Evolutionary conservation across 495 filamentous ascomycete species (phyloP).

Genomic region (Hypoxylon lienhwacheense): DNA sequence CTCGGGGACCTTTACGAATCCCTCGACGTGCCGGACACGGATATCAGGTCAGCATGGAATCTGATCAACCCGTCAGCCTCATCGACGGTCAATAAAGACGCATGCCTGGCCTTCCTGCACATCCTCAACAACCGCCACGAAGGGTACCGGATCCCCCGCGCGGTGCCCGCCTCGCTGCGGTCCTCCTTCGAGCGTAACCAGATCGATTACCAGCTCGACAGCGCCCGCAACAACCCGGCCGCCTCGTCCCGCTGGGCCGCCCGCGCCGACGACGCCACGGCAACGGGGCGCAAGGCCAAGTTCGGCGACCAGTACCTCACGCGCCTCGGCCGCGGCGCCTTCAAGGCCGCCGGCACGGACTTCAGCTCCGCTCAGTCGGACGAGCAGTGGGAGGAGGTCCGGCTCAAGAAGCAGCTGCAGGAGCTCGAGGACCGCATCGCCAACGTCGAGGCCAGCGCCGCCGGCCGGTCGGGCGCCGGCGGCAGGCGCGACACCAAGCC

Average conservation of each 20-base stretch:
- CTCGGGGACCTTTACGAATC: slow-evolving; percentile 84
- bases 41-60: slow-evolving; percentile 93
- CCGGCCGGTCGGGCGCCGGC: slow-evolving; percentile 52
- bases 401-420: slow-evolving; percentile 84
- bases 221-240: slow-evolving; percentile 57
- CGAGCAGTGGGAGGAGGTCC: slow-evolving; percentile 94
- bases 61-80: slow-evolving; percentile 85
- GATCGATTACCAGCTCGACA: slow-evolving; percentile 92
- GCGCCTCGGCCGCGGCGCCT: slow-evolving; percentile 76
- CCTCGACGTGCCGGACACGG: slow-evolving; percentile 94
- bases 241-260: slow-evolving; percentile 67
- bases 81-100: slow-evolving; percentile 86
- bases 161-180: slow-evolving; percentile 88
- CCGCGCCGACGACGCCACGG: slow-evolving; percentile 69
- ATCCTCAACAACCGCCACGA: slow-evolving; percentile 94
- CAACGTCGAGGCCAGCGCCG: slow-evolving; percentile 69
- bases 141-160: slow-evolving; percentile 88
- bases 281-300: slow-evolving; percentile 85
- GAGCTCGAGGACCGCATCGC: slow-evolving; percentile 85
- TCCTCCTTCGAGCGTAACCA: slow-evolving; percentile 88
- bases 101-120: slow-evolving; percentile 90
- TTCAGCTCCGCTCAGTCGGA: slow-evolving; percentile 74
- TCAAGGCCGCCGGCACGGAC: slow-evolving; percentile 79
- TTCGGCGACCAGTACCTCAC: slow-evolving; percentile 97
- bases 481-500: slow-evolving; percentile 68